Base-by-base conservation (phyloP, 139 green algal genomes). In the Auxenochlorella pyrenoidosa region DNA sequence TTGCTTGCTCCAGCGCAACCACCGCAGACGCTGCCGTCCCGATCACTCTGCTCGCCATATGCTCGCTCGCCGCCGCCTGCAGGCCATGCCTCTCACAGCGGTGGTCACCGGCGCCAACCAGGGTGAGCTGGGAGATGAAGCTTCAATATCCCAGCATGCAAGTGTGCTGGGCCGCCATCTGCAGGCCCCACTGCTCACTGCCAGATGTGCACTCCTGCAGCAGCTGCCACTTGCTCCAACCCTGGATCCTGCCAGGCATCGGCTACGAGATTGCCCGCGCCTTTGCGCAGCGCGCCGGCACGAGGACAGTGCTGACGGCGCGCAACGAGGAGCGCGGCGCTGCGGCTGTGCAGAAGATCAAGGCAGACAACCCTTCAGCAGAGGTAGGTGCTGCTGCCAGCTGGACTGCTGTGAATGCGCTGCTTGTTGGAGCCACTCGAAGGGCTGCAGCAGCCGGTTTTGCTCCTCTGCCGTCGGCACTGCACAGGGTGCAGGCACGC, bases 201-300 rank as follows among this genome's bases (percentile, higher is more conserved):
- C 22, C 15, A 2, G 54, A 63, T 13, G 54, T 51, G 38, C 21
- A 58, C 19, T 16, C 22, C 6, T 79, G 40, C 28, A 43, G 2
- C 44, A 82, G 5, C 13, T 41, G 30, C 70, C 66, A 18, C 66
- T 40, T 40, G 66, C 30, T 21, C 66, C 63, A 3, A 34, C 66
- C 66, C 5, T 21, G 30, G 18, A 1, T 22, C 38, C 26, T 2
- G 40, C 18, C 58, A 86, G 94, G 94, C 68, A 97, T 97, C 43
- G 94, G 94, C 30, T 91, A 90, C 40, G 93, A 94, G 65, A 92
- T 94, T 47, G 94, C 92, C 0, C 80, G 83, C 0, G 72, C 90
- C 13, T 83, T 97, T 30, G 89, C 88, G 0, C 65, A 92, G 60
- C 86, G 90, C 5, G 24, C 40, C 24, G 94, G 93, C 43, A 68